These are phyloP conservation scores for Puccinia brachypodii DNA, from an alignment of 1,284 basidiomycete species.

Conservation along the genomic window DNA sequence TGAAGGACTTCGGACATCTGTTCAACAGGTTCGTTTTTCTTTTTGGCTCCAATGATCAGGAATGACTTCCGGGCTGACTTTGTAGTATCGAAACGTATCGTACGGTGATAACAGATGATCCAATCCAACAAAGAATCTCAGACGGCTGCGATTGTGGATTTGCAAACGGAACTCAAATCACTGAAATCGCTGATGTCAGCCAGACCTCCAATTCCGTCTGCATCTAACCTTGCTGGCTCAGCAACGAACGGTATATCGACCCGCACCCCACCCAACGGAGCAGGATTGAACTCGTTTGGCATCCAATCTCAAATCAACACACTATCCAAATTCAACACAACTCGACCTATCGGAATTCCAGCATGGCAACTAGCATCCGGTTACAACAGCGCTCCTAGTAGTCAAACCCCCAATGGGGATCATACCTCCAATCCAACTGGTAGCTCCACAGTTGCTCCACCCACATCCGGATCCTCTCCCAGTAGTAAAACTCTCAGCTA, in stretches of 20 bases:
- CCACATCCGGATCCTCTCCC: not conserved
- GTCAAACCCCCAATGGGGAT: conserved; percentile 6
- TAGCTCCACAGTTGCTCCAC: not conserved
- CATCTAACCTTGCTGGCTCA: not conserved
- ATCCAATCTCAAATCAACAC: conserved; percentile 5
- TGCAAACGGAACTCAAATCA: conserved; percentile 43
- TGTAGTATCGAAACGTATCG: no score
- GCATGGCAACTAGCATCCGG: conserved; percentile 36
- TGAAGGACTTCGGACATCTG: not conserved
- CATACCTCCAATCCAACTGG: not conserved
- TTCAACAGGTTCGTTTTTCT: conserved; percentile 20
- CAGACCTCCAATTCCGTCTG: not conserved
- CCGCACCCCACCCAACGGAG: not conserved
- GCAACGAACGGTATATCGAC: not conserved
- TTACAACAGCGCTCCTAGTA: not conserved
- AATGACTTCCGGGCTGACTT: not conserved
- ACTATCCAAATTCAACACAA: conserved; percentile 7
- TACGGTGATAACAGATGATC: conserved; percentile 7
- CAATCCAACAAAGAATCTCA: conserved; percentile 42
- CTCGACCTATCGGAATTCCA: conserved; percentile 28
- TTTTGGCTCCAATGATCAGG: not conserved
- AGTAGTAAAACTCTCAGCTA: not conserved
- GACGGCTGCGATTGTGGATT: conserved; percentile 7
- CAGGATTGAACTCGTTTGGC: conserved; percentile 1
- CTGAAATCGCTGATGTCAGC: conserved; percentile 30